Evolutionary conservation across 2,329 filamentous ascomycete genomes (phyloP), one percentile per base, ranked within the genome.

Genomic region (Cladosporium sp.): DNA sequence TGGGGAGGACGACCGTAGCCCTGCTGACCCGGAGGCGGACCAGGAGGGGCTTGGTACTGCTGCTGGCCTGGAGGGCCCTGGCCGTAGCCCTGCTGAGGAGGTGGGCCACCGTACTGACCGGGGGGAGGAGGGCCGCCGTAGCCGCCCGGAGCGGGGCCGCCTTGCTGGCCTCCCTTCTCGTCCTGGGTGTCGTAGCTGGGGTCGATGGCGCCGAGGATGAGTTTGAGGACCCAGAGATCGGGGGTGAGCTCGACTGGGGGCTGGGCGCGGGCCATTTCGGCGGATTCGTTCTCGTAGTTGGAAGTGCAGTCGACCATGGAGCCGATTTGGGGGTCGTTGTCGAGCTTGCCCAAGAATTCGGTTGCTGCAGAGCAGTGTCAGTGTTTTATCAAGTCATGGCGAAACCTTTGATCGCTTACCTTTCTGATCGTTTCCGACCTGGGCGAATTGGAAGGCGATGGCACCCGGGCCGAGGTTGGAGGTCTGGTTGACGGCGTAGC

Each of bases 171-270:
- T 52, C 55, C 47, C 65, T 81, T 80, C 66, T 85, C 83, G 56
- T 85, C 82, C 65, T 85, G 82, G 58, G 74, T 76, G 57, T 85
- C 82, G 58, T 85, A 85, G 17, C 79, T 81, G 19, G 76, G 72
- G 61, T 86, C 83, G 61, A 86, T 84, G 32, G 82, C 78, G 54
- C 83, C 83, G 20, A 86, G 78, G 45, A 86, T 79, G 52, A 86
- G 73, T 68, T 86, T 86, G 56, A 83, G 75, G 59, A 83, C 74
- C 82, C 82, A 85, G 47, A 84, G 75, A 57, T 85, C 82, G 8
- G 81, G 80, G 3, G 82, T 84, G 36, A 85, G 69, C 57, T 84
- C 75, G 22, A 85, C 77, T 3, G 81, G 80, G 7, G 81, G 82
- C 52, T 78, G 75, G 22, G 80, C 79, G 43, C 76, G 75, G 1